Base-by-base conservation (phyloP, 140 eudicot species). In the Erigeron philadelphicus region DNA sequence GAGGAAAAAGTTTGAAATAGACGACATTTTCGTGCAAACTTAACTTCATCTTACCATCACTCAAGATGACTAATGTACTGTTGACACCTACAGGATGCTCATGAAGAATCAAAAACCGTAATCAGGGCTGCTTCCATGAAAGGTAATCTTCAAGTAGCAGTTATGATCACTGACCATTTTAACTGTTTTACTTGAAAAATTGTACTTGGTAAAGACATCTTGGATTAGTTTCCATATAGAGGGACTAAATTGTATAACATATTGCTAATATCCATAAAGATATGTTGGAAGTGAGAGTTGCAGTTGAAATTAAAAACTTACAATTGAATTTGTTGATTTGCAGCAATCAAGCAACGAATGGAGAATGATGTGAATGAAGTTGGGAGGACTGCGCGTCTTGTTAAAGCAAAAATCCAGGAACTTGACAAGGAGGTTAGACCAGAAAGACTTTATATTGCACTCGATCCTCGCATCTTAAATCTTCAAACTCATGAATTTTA, bases 81-180 rank as follows among this genome's bases (percentile, higher is more conserved):
- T 31, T 31, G 5, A 2, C 38, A 5, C 38, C 38, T 31, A 31
- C 76, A 90, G 96, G 86, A 81, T 84, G 96, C 98, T 53, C 96
- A 91, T 35, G 96, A 91, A 65, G 96, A 91, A 78, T 86, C 98
- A 50, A 86, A 73, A 70, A 77, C 90, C 11, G 84, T 88, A 45
- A 88, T 96, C 38, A 91, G 81, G 81, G 98, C 98, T 70, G 83
- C 86, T 68, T 72, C 95, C 18, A 88, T 91, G 98, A 91, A 88
- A 86, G 95, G 98, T 91, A 75, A 52, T 48, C 59, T 75, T 75
- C 17, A 17, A 59, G 38, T 31, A 31, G 38, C 38, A 31, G 38
- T 31, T 3, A 31, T 31, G 38, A 31, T 31, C 38, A 31, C 3
- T 4, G 38, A 31, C 38, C 5, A 31, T 31, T 31, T 31, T 31